Evolutionary conservation across 495 filamentous ascomycete genomes (phyloP).

Genomic region (Trichocladium antarcticum): DNA sequence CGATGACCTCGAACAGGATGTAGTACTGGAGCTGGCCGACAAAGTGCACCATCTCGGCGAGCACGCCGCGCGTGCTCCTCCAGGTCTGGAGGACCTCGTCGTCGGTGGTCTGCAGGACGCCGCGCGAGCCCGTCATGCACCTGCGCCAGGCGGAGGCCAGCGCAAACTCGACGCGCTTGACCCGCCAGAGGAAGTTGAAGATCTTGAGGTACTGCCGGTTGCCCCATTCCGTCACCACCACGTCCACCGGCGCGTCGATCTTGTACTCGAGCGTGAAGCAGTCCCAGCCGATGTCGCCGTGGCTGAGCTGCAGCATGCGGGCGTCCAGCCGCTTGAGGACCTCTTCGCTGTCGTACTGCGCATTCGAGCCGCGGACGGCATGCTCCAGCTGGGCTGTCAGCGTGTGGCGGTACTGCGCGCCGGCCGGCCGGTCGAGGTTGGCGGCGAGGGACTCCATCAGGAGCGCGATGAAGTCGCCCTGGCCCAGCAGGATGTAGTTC

Average conservation of each 20-base stretch:
- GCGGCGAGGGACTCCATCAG: constrained; percentile 93
- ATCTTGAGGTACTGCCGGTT: constrained; percentile 95
- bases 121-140: constrained; percentile 89
- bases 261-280: constrained; percentile 99
- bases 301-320: constrained; percentile 87
- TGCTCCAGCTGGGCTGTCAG: constrained; percentile 95
- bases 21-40: constrained; percentile 96
- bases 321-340: constrained; percentile 87
- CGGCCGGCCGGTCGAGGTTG: constrained; percentile 90
- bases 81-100: constrained; percentile 69
- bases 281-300: constrained; percentile 98
- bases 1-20: constrained; percentile 97
- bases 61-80: constrained; percentile 75
- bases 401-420: constrained; percentile 87
- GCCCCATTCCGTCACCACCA: constrained; percentile 90
- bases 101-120: constrained; percentile 75
- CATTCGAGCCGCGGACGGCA: constrained; percentile 92
- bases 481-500: constrained; percentile 85
- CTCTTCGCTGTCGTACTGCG: constrained; percentile 89
- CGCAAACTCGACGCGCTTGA: constrained; percentile 95
- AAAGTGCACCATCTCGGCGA: constrained; percentile 98
- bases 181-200: constrained; percentile 98
- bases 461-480: constrained; percentile 94
- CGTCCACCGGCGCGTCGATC: constrained; percentile 92
- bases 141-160: constrained; percentile 84